A percentile compares a stretch with the other conserved stretches of the same genome.
These are phyloP conservation scores for Dactylonectria estremocensis DNA, from an alignment of 2,329 filamentous ascomycete species.

Conservation along the genomic window DNA sequence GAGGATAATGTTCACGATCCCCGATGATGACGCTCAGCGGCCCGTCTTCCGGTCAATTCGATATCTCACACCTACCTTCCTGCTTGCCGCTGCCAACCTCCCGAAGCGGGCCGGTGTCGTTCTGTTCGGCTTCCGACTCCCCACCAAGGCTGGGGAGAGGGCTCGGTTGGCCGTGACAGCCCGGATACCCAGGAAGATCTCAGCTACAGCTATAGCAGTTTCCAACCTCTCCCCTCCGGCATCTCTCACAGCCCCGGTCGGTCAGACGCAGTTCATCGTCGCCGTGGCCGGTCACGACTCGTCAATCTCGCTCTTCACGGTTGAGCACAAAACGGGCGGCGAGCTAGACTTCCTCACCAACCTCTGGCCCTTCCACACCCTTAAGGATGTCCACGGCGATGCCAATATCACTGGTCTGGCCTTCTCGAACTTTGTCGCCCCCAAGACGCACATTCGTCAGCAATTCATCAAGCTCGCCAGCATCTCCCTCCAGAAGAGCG, in stretches of 20 bases:
- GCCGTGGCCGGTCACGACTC: conserved; percentile 86
- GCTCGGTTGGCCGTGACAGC: conserved; percentile 67
- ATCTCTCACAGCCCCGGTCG: conserved; percentile 65
- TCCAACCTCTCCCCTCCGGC: conserved; percentile 74
- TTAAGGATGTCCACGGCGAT: conserved; percentile 68
- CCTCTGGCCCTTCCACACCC: conserved; percentile 66
- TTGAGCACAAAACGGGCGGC: conserved; percentile 74
- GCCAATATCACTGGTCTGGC: conserved; percentile 72
- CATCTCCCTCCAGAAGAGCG: conserved; percentile 84
- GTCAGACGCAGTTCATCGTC: conserved; percentile 82
- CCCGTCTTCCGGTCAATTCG: conserved; percentile 72
- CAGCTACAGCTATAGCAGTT: conserved; percentile 84
- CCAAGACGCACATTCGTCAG: conserved; percentile 59
- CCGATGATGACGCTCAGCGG: conserved; percentile 62
- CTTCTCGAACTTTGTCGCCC: conserved; percentile 71
- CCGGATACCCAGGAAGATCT: conserved; percentile 77
- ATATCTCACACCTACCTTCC: conserved; percentile 71
- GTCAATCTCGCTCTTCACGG: conserved; percentile 82
- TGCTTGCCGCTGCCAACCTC: conserved; percentile 71
- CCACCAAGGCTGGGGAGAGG: conserved; percentile 51
- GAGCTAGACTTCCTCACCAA: conserved; percentile 66
- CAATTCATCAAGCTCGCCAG: conserved; percentile 80
- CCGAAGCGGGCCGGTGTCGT: conserved; percentile 71
- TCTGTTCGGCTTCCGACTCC: conserved; percentile 71
- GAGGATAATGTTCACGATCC: conserved; percentile 70